These are phyloP conservation scores for Trichoderma sp. DNA, from an alignment of 2,329 filamentous ascomycete species.

Conservation along the genomic window DNA sequence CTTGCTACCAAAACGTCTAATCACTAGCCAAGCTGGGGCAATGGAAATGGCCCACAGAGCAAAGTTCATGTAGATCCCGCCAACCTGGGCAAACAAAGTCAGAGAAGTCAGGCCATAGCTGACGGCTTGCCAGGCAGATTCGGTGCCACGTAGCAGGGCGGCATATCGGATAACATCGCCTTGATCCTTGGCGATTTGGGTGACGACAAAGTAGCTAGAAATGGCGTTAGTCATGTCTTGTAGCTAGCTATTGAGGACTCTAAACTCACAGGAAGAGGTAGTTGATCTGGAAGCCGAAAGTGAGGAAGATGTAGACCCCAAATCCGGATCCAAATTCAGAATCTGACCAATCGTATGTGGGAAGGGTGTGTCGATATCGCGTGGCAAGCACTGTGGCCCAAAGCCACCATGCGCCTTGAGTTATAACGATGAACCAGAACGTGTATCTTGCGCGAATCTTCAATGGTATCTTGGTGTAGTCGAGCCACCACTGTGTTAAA, in stretches of 20 bases:
- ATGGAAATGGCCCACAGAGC: slow-evolving; percentile 63
- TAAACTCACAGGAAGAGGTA: slow-evolving; percentile 62
- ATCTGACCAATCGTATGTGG: slow-evolving; percentile 64
- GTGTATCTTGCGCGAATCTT: slow-evolving; percentile 51
- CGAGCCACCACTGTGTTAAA: slow-evolving; percentile 49
- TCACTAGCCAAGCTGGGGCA: slow-evolving; percentile 63
- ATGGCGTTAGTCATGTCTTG: not conserved
- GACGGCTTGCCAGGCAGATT: slow-evolving; percentile 70
- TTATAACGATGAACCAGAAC: slow-evolving; percentile 51
- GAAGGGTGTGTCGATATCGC: slow-evolving; percentile 53
- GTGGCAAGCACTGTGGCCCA: slow-evolving; percentile 67
- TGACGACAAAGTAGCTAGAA: slow-evolving; percentile 64
- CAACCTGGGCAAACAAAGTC: slow-evolving; percentile 60
- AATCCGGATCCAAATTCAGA: slow-evolving; percentile 64
- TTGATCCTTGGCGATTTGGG: slow-evolving; percentile 59
- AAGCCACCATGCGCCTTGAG: slow-evolving; percentile 69
- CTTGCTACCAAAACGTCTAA: slow-evolving; percentile 42
- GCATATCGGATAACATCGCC: slow-evolving; percentile 66
- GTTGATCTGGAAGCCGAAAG: slow-evolving; percentile 67
- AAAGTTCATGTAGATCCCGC: slow-evolving; percentile 69
- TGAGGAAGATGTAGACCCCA: slow-evolving; percentile 64
- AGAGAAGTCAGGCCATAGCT: slow-evolving; percentile 66
- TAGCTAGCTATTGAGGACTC: not conserved
- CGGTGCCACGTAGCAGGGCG: slow-evolving; percentile 64
- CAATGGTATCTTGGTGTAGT: slow-evolving; percentile 53